A percentile compares a stretch with the other conserved stretches of the same genome.
phyloP scores from a whole-genome alignment of 768 basidiomycete species.

The Trametes elegans region DNA sequence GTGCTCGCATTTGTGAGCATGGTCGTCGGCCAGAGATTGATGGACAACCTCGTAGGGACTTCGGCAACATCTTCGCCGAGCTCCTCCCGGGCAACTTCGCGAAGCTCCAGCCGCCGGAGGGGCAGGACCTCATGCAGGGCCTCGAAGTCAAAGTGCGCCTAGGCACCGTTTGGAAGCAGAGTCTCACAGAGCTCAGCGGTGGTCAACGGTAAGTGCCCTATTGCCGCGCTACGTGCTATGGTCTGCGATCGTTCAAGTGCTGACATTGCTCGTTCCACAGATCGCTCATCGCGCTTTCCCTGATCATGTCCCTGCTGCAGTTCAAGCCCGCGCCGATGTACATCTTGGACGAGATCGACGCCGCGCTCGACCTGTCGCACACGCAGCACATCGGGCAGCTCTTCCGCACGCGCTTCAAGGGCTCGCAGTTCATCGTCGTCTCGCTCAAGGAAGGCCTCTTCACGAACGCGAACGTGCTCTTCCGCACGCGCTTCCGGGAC shows the following conservation, averaged over 20 bases:
- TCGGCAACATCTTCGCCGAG: conserved; percentile 94
- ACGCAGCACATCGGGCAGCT: conserved; percentile 97
- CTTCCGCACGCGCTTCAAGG: conserved; percentile 97
- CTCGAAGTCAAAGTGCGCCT: conserved; percentile 97
- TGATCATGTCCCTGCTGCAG: conserved; percentile 98
- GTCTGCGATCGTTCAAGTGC: not conserved
- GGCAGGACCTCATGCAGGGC: conserved; percentile 90
- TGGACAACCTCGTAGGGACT: conserved; percentile 60
- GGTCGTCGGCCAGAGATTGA: conserved; percentile 2
- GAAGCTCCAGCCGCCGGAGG: conserved; percentile 91
- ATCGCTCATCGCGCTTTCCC: conserved; percentile 93
- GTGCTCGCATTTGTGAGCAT: too few relatives aligned
- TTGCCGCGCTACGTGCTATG: not conserved
- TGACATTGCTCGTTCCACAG: conserved; percentile 39
- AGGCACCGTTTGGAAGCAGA: conserved; percentile 96
- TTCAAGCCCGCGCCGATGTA: conserved; percentile 99
- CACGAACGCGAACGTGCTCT: conserved; percentile 95
- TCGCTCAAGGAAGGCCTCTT: conserved; percentile 96
- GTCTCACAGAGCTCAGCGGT: conserved; percentile 93
- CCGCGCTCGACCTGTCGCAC: conserved; percentile 92
- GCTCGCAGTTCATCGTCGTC: conserved; percentile 97
- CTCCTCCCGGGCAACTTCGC: conserved; percentile 95
- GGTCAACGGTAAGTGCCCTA: conserved; percentile 81
- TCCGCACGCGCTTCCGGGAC: conserved; percentile 89
- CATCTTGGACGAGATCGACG: conserved; percentile 98